These are phyloP conservation scores for Scenedesmus sp. DNA, from an alignment of 163 green algal genomes.

Conservation along the genomic window DNA sequence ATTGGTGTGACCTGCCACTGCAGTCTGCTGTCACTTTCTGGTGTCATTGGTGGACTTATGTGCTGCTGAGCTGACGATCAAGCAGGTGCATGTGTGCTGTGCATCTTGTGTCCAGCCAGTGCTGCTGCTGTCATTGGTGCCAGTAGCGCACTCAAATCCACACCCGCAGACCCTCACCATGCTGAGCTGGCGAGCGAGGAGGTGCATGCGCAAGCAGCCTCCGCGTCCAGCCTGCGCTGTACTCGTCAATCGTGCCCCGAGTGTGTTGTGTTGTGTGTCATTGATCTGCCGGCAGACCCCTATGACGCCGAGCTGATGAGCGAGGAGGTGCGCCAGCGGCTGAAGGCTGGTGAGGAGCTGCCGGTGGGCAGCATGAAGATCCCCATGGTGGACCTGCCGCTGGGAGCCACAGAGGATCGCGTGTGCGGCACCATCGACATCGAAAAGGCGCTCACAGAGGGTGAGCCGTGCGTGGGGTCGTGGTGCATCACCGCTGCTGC, in stretches of 20 bases:
- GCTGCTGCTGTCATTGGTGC: no score
- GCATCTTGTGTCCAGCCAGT: no score
- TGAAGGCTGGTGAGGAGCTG: constrained; percentile 51
- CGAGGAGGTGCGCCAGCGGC: constrained; percentile 67
- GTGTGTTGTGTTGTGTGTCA: no score
- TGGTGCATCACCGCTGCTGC: no score
- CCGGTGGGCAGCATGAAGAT: constrained; percentile 73
- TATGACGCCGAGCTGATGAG: constrained; percentile 85
- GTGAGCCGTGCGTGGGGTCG: constrained; percentile 69
- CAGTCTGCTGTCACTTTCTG: no score
- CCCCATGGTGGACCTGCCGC: constrained; percentile 93
- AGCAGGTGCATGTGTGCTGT: no score
- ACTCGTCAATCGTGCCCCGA: no score
- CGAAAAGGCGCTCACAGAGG: constrained; percentile 91
- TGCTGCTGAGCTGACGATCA: no score
- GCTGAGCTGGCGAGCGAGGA: constrained; percentile 84
- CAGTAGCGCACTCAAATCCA: not conserved
- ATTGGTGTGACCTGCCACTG: no score
- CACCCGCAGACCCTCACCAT: constrained; percentile 73
- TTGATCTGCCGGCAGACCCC: constrained; percentile 62
- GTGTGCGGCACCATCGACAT: constrained; percentile 99
- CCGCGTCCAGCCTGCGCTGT: no score
- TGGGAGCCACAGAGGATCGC: constrained; percentile 96
- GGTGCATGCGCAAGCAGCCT: constrained; percentile 45
- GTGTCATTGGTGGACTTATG: no score